These are phyloP conservation scores for Pisolithus microcarpus DNA, from an alignment of 768 basidiomycete species.

Conservation along the genomic window DNA sequence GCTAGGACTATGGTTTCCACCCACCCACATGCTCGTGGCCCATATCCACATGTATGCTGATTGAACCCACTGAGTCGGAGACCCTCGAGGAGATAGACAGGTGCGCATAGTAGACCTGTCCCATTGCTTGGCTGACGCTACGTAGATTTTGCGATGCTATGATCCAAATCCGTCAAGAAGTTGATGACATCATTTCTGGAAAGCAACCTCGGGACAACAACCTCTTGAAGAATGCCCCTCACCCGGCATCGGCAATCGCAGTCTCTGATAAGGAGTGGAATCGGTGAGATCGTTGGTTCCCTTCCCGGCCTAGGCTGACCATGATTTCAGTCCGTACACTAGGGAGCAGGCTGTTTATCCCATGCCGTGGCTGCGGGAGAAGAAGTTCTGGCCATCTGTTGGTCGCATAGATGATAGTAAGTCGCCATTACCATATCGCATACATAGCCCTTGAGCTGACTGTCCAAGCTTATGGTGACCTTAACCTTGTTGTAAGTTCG, in stretches of 20 bases:
- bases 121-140: background rate
- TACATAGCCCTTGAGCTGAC: slow-evolving; percentile 1
- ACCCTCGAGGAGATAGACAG: slow-evolving; percentile 88
- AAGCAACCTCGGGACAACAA: slow-evolving; percentile 90
- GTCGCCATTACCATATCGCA: slow-evolving; percentile 18
- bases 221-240: slow-evolving; percentile 89
- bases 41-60: slow-evolving; percentile 92
- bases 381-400: slow-evolving; percentile 96
- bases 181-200: slow-evolving; percentile 77
- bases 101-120: slow-evolving; percentile 28
- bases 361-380: slow-evolving; percentile 69
- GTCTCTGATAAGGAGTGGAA: slow-evolving; percentile 81
- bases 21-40: slow-evolving; percentile 99
- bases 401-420: slow-evolving; percentile 89
- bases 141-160: slow-evolving; percentile 94
- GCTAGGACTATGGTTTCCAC: slow-evolving; percentile 85
- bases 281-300: slow-evolving; percentile 39
- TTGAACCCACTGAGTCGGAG: slow-evolving; percentile 97
- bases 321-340: slow-evolving; percentile 65
- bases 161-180: slow-evolving; percentile 92
- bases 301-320: slow-evolving; percentile 4
- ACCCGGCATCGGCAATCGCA: slow-evolving; percentile 70
- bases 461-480: slow-evolving; percentile 76
- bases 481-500: slow-evolving; percentile 74
- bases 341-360: slow-evolving; percentile 91